Evolutionary conservation across 805 yeast genomes (phyloP).

Genomic region (Metschnikowia anglica): DNA sequence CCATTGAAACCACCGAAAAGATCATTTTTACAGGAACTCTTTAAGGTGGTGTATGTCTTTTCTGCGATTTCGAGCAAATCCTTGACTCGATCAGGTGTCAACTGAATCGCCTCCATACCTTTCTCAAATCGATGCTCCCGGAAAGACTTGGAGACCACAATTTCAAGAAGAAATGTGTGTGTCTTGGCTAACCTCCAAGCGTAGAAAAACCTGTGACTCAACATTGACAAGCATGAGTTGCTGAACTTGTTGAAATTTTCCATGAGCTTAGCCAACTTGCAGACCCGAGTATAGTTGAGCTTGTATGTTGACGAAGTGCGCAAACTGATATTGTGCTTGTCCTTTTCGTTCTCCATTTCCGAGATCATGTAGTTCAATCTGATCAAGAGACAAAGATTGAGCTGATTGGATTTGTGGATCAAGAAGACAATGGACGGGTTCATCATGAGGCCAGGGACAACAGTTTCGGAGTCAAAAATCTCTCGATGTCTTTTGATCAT

Average conservation of each 20-base stretch:
- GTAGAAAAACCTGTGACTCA: constrained; percentile 18
- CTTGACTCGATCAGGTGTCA: constrained; percentile 8
- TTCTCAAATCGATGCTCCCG: constrained; percentile 1
- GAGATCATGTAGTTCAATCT: constrained; percentile 27
- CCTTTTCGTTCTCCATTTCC: constrained; percentile 20
- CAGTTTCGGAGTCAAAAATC: constrained; percentile 41
- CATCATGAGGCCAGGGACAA: constrained; percentile 35
- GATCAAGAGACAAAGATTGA: constrained; percentile 26
- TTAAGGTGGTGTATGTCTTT: constrained; percentile 5
- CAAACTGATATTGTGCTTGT: constrained; percentile 23
- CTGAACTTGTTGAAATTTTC: constrained; percentile 25
- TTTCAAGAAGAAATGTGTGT: constrained; percentile 14
- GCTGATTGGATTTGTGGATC: constrained; percentile 37
- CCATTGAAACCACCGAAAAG: not conserved
- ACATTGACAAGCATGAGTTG: constrained; percentile 14
- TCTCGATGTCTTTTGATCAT: constrained; percentile 32
- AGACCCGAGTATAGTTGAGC: constrained; percentile 23
- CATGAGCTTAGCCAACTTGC: constrained; percentile 37
- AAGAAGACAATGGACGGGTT: constrained; percentile 37
- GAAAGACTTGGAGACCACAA: constrained; percentile 4
- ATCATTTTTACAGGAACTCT: constrained; percentile 2
- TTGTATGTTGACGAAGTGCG: constrained; percentile 21
- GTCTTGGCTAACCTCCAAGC: constrained; percentile 19
- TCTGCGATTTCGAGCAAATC: constrained; percentile 16
- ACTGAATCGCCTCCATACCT: constrained; percentile 3